Conservation (phyloP, 306 rosid genomes). For the Vigna angularis region DNA sequence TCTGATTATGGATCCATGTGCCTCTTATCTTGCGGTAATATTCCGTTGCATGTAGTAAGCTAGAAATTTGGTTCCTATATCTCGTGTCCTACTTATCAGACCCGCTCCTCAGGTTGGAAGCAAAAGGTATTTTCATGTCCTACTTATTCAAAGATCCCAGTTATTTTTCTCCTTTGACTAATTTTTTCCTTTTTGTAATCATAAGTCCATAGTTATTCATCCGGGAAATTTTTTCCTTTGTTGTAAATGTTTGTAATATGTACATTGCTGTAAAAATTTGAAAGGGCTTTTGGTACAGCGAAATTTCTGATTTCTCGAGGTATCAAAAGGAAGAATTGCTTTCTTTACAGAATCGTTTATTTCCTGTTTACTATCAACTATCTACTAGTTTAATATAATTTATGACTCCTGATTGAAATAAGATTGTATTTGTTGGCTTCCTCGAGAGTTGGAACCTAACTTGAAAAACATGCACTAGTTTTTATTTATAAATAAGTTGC, state of each 20-base stretch:
- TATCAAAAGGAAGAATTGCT: slow-evolving; percentile 11
- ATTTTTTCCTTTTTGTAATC: slow-evolving; percentile 22
- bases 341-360: slow-evolving; percentile 33
- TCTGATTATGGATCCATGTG: slow-evolving; percentile 41
- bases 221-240: slow-evolving; percentile 27
- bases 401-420: neutral
- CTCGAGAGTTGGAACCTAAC: too few relatives aligned
- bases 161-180: slow-evolving; percentile 31
- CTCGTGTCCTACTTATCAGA: slow-evolving; percentile 17
- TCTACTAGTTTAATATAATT: neutral
- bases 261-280: neutral
- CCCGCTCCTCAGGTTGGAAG: slow-evolving; percentile 29
- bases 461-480: slow-evolving; percentile 1
- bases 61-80: slow-evolving; percentile 24
- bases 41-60: slow-evolving; percentile 21
- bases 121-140: slow-evolving; percentile 28
- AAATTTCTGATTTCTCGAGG: slow-evolving; percentile 30
- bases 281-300: neutral
- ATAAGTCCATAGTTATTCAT: slow-evolving; percentile 34
- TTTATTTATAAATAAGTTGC: slow-evolving; percentile 4
- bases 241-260: slow-evolving; percentile 40
- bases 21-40: slow-evolving; percentile 15
- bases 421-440: too few relatives aligned
- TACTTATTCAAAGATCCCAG: slow-evolving; percentile 32
- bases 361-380: neutral